Evolutionary conservation across 257 asterid genomes (phyloP), one percentile per base, ranked within the genome.

Genomic region (Hygrophila difformis): DNA sequence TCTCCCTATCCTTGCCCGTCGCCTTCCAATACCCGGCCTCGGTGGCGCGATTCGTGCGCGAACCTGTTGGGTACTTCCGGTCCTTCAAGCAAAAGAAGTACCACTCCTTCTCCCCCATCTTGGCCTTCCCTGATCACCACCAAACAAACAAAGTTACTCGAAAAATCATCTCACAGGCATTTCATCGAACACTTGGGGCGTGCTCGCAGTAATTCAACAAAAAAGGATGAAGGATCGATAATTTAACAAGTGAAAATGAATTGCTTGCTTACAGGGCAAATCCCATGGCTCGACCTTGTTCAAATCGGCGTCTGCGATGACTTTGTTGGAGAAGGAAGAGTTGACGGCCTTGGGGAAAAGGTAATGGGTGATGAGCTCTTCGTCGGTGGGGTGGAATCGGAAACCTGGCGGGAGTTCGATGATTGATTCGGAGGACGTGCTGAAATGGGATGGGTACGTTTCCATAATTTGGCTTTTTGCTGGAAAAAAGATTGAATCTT

Each of bases 251-350:
- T 26, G 31, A 26, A 26, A n/a, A n/a, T n/a, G n/a, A n/a, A n/a
- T n/a, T n/a, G n/a, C n/a, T n/a, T n/a, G n/a, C 92, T 76, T 71
- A 80, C 92, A 70, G 24, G 92, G 92, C 69, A 80, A 71, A 31
- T 80, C 86, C 92, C 92, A 80, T 4, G 92, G 92, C 53, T 80
- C 92, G 31, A 76, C 86, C 63, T 71, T 76, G 70, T 76, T 80
- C 17, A 80, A 62, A 56, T 80, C 86, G 2, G 68, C 92, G 7
- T 80, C 83, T 29, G 78, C 83, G 1, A 80, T 69, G 21, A 74
- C 75, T 20, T 18, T 39, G n/a, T 76, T 56, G 35, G 11, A 43
- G 64, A 76, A 76, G 62, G 22, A 49, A 44, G 18, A 36, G 48
- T 80, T 64, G 38, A 73, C 42, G 14, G 61, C 70, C 58, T 73